Base-by-base conservation (phyloP, 495 filamentous ascomycete species). In the Hypoxylon intermedium region DNA sequence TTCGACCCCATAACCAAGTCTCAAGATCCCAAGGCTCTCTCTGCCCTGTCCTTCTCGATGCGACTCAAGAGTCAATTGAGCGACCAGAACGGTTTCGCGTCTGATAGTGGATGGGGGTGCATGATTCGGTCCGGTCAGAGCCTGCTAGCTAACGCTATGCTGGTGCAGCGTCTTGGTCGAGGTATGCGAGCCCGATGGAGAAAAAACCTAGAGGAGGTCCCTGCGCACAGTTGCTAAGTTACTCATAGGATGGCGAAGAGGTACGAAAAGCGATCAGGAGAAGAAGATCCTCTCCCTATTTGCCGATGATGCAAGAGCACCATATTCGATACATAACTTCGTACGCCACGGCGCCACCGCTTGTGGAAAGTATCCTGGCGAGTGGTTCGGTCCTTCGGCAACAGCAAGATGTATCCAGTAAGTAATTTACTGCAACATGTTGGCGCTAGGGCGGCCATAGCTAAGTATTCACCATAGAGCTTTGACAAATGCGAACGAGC, bases 361-460 rank as follows among this genome's bases (percentile, higher is more conserved):
- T 9, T 98, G 94, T 69, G 92, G 91, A 5, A 98, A 97, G 70
- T 88, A 93, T 71, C 93, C 95, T 0, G 95, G 95, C 19, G 90
- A 97, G 74, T 99, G 95, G 95, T 99, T 99, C 79, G 95, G 95
- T 7, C 95, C 95, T n/a, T 96, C 91, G 12, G 94, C 95, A 5
- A 95, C 95, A 1, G 91, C 95, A n/a, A 85, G 87, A 53, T 97
- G 95, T 72, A 96, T 99, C 49, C 87, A 95, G 92, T 97, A 74
- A 67, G 91, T 56, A 19, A 9, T 30, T 16, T 23, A 11, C 6
- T 13, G n/a, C 26, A 9, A 36, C 30, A 15, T 5, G 7, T 28
- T 11, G 2, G 6, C 13, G 1, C 5, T 24, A 7, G 12, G 21
- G 23, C 3, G 12, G 2, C 16, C 12, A 30, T 37, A 30, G 9